Conservation (phyloP, 225 moss, liverwort and hornwort genomes). For the Lunularia cruciata region DNA sequence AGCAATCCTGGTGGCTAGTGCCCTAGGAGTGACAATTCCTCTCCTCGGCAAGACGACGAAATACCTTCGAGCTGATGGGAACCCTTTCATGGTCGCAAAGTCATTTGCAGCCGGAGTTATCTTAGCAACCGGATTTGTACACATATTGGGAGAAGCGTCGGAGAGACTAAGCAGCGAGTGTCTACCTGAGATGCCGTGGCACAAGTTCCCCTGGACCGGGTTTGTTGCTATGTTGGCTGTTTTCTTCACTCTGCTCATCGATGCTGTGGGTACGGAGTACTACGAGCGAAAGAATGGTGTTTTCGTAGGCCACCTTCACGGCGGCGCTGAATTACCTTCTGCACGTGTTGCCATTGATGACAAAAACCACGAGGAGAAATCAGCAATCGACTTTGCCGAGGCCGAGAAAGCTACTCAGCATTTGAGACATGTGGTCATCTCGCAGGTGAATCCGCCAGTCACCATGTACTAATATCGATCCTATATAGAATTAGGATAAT, state of each 20-base stretch:
- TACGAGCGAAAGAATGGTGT: slow-evolving; percentile 45
- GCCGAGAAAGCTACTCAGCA: slow-evolving; percentile 4
- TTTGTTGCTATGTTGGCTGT: slow-evolving; percentile 70
- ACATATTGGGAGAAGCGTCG: slow-evolving; percentile 65
- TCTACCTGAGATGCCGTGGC: slow-evolving; percentile 68
- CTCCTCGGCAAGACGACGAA: slow-evolving; percentile 53
- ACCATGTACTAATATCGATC: too few species aligned
- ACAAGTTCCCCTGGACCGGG: slow-evolving; percentile 64
- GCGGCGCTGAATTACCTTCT: too few species aligned
- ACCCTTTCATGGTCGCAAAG: slow-evolving; percentile 61
- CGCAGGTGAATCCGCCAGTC: slow-evolving; percentile 32
- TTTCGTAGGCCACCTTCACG: slow-evolving; percentile 3
- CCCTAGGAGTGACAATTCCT: slow-evolving; percentile 69
- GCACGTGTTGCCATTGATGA: too few species aligned
- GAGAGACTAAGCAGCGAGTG: slow-evolving; percentile 56
- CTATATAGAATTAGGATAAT: too few species aligned
- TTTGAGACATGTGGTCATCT: slow-evolving; percentile 27
- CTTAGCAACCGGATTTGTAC: slow-evolving; percentile 76
- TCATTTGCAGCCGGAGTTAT: slow-evolving; percentile 91
- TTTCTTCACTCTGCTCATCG: slow-evolving; percentile 54
- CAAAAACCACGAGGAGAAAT: not conserved
- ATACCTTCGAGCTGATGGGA: slow-evolving; percentile 58
- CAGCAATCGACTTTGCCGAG: not conserved
- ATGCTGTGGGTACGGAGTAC: slow-evolving; percentile 62
- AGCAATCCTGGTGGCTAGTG: slow-evolving; percentile 49